Evolutionary conservation across 2,329 filamentous ascomycete species (phyloP).

Genomic region (Aspergillus sp.): DNA sequence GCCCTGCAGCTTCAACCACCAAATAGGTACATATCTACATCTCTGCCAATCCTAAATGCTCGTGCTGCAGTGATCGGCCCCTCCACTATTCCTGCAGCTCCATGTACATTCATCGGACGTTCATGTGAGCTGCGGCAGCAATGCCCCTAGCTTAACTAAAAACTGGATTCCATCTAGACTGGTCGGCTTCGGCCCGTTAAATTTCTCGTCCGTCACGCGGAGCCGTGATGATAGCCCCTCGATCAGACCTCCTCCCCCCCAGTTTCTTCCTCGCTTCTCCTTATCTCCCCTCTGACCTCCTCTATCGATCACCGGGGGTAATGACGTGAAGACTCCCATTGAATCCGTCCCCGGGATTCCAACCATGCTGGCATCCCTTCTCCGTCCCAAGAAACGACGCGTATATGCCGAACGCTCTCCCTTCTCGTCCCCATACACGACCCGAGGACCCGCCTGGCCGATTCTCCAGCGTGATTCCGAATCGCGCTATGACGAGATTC

Average conservation of each 20-base stretch:
- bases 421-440: slow-evolving; percentile 28
- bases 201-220: neutral
- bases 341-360: neutral
- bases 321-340: neutral
- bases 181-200: neutral
- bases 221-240: neutral
- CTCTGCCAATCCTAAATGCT: too few relatives aligned
- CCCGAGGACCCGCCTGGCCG: slow-evolving; percentile 22
- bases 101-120: too few relatives aligned
- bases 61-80: neutral
- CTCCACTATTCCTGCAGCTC: neutral
- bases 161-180: neutral
- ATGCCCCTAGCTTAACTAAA: neutral
- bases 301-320: neutral
- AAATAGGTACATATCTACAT: too few relatives aligned
- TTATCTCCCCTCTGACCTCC: too few relatives aligned
- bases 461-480: slow-evolving; percentile 14
- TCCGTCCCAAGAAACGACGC: slow-evolving; percentile 30
- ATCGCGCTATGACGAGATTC: slow-evolving; percentile 19
- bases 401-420: slow-evolving; percentile 25
- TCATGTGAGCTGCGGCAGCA: too few relatives aligned
- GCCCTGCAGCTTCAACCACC: neutral
- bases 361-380: slow-evolving; percentile 32
- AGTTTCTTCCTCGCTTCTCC: too few relatives aligned
- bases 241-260: neutral